Evolutionary conservation across 768 basidiomycete genomes (phyloP), one percentile per base, ranked within the genome.

Genomic region (Boletus sensibilis): DNA sequence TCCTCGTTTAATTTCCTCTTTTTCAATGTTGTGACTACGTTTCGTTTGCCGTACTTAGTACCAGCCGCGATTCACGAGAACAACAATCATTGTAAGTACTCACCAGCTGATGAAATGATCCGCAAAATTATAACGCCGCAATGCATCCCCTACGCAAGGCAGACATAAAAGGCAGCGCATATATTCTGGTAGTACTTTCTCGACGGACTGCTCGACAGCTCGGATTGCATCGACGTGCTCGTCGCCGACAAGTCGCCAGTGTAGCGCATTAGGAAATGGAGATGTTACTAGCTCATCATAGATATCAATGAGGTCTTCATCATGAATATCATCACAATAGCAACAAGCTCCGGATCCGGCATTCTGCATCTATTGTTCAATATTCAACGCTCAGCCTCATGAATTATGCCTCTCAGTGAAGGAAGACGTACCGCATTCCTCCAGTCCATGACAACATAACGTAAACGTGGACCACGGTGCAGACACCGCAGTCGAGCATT

Each of bases 401-500:
- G 39, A 16, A 25, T 5, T 8, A 42, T 8, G 7, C 14, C 3
- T 25, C 13, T 42, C 13, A 25, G 41, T 25, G 14, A 25, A 25
- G 13, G 14, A 42, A 14, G 23, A 42, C 41, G 21, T 4, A 42
- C 41, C 13, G 41, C 41, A 14, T 25, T 25, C 21, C 41, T 42
- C 41, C 23, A 42, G 41, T 21, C 25, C 41, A 23, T 42, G 41
- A 42, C 41, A 9, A 42, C 7, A 21, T 16, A 16, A 14, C 3
- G 20, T 9, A 20, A 21, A 20, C 2, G 5, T 25, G 7, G 5
- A 31, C 10, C 1, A 31, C 29, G 7, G 10, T 8, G 18, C 11
- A 48, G 14, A 21, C 61, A 62, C 4, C 0, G 43, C 18, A 62
- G 12, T 25, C 55, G 52, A 43, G 41, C 49, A 41, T 60, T 44